These are phyloP conservation scores for Microthlaspi erraticum DNA, from an alignment of 345 rosid genomes.

Conservation along the genomic window DNA sequence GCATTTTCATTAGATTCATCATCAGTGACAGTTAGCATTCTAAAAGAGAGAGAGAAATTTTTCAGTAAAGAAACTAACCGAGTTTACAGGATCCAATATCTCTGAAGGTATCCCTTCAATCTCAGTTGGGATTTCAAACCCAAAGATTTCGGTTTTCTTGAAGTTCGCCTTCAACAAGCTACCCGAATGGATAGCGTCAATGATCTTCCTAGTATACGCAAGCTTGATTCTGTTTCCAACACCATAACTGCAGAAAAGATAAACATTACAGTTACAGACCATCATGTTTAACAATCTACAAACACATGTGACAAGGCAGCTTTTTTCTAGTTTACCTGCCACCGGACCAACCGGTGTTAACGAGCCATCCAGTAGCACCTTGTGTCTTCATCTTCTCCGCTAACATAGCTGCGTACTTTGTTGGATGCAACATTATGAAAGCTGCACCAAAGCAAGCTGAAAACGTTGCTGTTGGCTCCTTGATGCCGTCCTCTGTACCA, in stretches of 20 bases:
- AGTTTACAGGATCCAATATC: conserved; percentile 77
- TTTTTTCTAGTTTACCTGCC: conserved; percentile 64
- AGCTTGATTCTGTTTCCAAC: conserved; percentile 84
- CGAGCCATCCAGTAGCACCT: conserved; percentile 98
- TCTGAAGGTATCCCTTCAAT: conserved; percentile 86
- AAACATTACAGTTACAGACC: neutral
- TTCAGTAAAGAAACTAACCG: conserved; percentile 57
- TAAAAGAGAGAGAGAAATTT: neutral
- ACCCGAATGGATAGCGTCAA: conserved; percentile 90
- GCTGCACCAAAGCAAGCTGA: conserved; percentile 99
- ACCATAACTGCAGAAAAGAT: conserved; percentile 62
- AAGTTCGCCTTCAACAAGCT: conserved; percentile 65
- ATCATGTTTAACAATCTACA: neutral
- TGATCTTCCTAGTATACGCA: conserved; percentile 84
- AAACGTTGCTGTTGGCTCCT: conserved; percentile 91
- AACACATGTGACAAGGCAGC: neutral
- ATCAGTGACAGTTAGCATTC: neutral
- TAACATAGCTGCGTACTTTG: conserved; percentile 97
- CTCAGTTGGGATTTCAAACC: conserved; percentile 79
- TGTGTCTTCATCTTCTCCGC: conserved; percentile 94
- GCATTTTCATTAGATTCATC: conserved; percentile 29
- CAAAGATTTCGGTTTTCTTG: conserved; percentile 78
- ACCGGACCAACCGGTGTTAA: conserved; percentile 98
- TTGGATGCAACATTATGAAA: conserved; percentile 95
- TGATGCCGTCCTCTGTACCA: conserved; percentile 92